Evolutionary conservation across 73 alveolate species (phyloP).

Genomic region (Blepharisma stoltei): DNA sequence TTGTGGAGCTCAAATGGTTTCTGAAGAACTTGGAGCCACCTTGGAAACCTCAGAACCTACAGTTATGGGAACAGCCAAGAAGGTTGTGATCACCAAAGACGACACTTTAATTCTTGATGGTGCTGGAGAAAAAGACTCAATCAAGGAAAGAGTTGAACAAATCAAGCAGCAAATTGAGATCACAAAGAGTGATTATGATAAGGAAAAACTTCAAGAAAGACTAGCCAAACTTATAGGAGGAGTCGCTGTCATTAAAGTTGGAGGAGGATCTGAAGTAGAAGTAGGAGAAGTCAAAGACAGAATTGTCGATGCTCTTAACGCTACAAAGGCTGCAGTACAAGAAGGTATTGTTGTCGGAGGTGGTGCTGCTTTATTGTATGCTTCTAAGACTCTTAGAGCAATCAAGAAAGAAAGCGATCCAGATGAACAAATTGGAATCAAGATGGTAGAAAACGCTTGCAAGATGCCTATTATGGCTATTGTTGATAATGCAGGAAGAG

Average conservation of each 20-base stretch:
- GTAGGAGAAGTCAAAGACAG: conserved; percentile 96
- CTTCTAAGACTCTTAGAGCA: conserved; percentile 69
- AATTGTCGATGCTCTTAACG: conserved; percentile 94
- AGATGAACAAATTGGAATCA: conserved; percentile 87
- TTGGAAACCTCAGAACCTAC: conserved; percentile 69
- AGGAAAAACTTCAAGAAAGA: conserved; percentile 95
- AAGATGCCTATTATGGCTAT: conserved; percentile 84
- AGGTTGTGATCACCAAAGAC: conserved; percentile 86
- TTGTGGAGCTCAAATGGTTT: conserved; percentile 89
- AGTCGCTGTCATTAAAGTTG: conserved; percentile 97
- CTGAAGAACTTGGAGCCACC: conserved; percentile 89
- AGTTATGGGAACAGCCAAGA: conserved; percentile 88
- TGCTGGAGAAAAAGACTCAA: conserved; percentile 75
- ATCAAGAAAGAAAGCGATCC: conserved; percentile 76
- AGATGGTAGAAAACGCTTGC: conserved; percentile 78
- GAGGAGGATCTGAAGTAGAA: conserved; percentile 96
- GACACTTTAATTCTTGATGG: conserved; percentile 97
- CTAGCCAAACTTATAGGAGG: conserved; percentile 96
- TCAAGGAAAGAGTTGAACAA: conserved; percentile 72
- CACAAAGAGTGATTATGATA: conserved; percentile 83
- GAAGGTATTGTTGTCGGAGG: conserved; percentile 98
- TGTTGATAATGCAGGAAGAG: conserved; percentile 88
- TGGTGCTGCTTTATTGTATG: conserved; percentile 91
- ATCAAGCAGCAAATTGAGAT: conserved; percentile 71
- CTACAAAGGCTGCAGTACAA: conserved; percentile 97